Percentiles rank a stretch among this genome's conserved stretches.
These are phyloP conservation scores for Colletotrichum lindemuthianum DNA, from an alignment of 2,329 filamentous ascomycete genomes.

Conservation along the genomic window DNA sequence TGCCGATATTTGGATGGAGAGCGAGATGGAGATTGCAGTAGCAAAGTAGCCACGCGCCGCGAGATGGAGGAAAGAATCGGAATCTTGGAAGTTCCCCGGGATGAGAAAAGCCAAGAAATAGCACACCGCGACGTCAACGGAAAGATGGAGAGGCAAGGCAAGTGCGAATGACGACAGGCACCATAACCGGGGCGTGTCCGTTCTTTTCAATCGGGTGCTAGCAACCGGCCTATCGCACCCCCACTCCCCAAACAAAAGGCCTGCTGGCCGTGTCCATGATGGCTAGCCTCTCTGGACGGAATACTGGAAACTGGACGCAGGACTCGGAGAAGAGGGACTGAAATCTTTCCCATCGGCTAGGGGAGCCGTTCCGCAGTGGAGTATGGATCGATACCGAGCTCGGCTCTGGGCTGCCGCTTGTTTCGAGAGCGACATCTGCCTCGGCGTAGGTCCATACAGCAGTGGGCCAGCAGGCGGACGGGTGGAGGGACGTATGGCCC, in stretches of 20 bases:
- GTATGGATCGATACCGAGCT: conserved; percentile 34
- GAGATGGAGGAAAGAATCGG: not conserved
- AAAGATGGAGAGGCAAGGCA: conserved; percentile 13
- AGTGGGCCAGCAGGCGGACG: not conserved
- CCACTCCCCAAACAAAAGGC: conserved; percentile 5
- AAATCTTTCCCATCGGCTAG: conserved; percentile 20
- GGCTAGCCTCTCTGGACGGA: conserved; percentile 16
- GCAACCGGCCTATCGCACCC: conserved; percentile 19
- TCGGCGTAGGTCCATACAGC: conserved; percentile 8
- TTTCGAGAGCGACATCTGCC: conserved; percentile 28
- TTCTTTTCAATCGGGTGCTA: conserved; percentile 27
- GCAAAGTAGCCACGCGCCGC: not conserved
- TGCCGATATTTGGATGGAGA: conserved; percentile 9
- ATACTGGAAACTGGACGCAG: not conserved
- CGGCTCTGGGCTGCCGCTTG: conserved; percentile 28
- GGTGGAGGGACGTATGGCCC: not conserved
- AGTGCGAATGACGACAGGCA: conserved; percentile 24
- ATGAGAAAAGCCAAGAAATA: conserved; percentile 9
- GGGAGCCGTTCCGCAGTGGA: conserved; percentile 30
- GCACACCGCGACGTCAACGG: not conserved
- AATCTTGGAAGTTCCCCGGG: conserved; percentile 1
- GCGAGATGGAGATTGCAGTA: conserved; percentile 4
- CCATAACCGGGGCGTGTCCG: conserved; percentile 17
- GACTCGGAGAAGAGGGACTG: not conserved
- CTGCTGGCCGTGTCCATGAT: conserved; percentile 27